These are phyloP conservation scores for Penicillium sp. DNA, from an alignment of 2,329 filamentous ascomycete species.

Conservation along the genomic window DNA sequence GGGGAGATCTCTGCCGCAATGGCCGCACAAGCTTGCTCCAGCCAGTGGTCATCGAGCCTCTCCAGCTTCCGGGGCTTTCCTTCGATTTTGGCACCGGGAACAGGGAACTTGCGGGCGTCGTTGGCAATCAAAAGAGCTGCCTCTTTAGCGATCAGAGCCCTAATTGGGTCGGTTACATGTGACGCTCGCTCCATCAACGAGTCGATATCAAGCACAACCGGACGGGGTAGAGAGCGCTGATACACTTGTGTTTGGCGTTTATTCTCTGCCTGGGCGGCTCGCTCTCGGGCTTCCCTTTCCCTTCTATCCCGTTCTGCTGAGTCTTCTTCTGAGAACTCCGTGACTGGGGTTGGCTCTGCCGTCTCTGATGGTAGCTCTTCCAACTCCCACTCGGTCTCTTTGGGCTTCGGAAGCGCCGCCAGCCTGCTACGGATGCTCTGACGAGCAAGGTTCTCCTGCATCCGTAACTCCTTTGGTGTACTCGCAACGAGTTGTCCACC, in stretches of 20 bases:
- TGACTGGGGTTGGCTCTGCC: slow-evolving; percentile 58
- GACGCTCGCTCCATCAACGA: slow-evolving; percentile 69
- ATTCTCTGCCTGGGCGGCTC: slow-evolving; percentile 71
- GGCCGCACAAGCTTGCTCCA: slow-evolving; percentile 77
- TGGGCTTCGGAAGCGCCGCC: slow-evolving; percentile 86
- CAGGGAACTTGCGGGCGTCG: slow-evolving; percentile 75
- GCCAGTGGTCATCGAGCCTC: slow-evolving; percentile 69
- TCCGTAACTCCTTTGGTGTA: slow-evolving; percentile 76
- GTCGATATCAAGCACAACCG: slow-evolving; percentile 72
- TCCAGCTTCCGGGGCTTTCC: slow-evolving; percentile 66
- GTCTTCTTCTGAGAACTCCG: slow-evolving; percentile 66
- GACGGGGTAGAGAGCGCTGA: slow-evolving; percentile 80
- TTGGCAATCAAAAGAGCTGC: slow-evolving; percentile 79
- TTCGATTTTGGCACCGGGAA: slow-evolving; percentile 69
- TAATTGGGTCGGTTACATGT: slow-evolving; percentile 65
- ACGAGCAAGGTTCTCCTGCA: slow-evolving; percentile 71
- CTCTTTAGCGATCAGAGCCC: slow-evolving; percentile 75
- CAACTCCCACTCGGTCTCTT: slow-evolving; percentile 92
- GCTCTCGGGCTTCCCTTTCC: slow-evolving; percentile 66
- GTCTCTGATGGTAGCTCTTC: slow-evolving; percentile 83
- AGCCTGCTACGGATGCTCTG: slow-evolving; percentile 68
- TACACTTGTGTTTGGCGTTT: slow-evolving; percentile 88
- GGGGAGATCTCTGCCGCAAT: slow-evolving; percentile 71
- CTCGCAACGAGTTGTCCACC: slow-evolving; percentile 70
- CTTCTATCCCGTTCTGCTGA: slow-evolving; percentile 77